Evolutionary conservation across 1,284 basidiomycete species (phyloP), one percentile per base, ranked within the genome.

Genomic region (Ceratobasidium sp.): DNA sequence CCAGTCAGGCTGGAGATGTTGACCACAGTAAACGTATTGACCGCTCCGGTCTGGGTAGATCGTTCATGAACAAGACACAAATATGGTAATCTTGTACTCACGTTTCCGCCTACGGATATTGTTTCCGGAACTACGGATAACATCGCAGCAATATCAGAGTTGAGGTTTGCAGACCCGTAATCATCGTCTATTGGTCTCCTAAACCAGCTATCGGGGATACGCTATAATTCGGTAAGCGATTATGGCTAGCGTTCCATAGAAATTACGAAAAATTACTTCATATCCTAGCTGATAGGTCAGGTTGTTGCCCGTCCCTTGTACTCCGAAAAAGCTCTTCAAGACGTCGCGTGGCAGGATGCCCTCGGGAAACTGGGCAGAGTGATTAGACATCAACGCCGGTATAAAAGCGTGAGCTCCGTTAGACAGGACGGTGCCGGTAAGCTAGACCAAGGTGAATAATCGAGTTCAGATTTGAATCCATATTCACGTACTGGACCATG

Each of bases 101-200:
- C 71, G 71, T 76, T 76, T 2, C 75, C 75, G n/a, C 74, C 75
- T 41, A 76, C 52, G 23, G 72, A 59, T 12, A 75, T 39, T 21
- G 65, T 34, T 23, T 73, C 58, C 8, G 72, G 74, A 26, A 70
- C 59, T 23, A 52, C 59, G 1, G 60, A 34, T 30, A 58, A 50
- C 8, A 73, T 59, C 0, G 48, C 8, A 14, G 18, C 30, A 23
- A 60, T 32, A 28, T 75, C 74, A 26, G 34, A 34, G 14, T 32
- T 23, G 18, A 62, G 57, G 26, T 45, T 61, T 9, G 62, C 65
- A 12, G 71, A 69, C n/a, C 50, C 60, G 55, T 75, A 75, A 5
- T 71, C 65, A 50, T 53, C 10, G 32, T 21, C 52, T 12, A 30
- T 30, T 28, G 74, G 72, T 41, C 74, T 72, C 12, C 74, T 59